These are phyloP conservation scores for Eutypa lata DNA, from an alignment of 2,329 filamentous ascomycete species.

Conservation along the genomic window DNA sequence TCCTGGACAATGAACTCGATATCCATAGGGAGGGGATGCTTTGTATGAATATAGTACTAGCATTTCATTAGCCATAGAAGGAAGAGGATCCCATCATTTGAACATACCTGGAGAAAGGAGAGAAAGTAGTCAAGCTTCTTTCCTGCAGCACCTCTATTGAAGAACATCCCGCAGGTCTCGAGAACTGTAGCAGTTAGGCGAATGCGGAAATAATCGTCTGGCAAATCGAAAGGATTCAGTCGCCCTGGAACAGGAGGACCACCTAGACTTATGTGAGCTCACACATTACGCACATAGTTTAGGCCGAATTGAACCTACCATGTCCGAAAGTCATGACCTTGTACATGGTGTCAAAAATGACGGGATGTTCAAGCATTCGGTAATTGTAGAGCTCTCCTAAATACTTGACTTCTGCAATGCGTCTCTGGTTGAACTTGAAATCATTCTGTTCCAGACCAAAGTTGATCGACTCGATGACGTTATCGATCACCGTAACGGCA, in stretches of 20 bases:
- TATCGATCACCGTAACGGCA: constrained; percentile 87
- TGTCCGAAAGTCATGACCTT: constrained; percentile 92
- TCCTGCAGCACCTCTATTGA: constrained; percentile 86
- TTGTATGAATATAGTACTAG: constrained; percentile 88
- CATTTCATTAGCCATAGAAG: constrained; percentile 11
- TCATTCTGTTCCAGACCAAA: constrained; percentile 93
- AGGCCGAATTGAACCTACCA: constrained; percentile 39
- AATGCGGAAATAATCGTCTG: constrained; percentile 95
- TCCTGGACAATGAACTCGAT: constrained; percentile 96
- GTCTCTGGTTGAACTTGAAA: constrained; percentile 94
- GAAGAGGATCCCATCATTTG: constrained; percentile 3
- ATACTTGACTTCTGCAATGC: constrained; percentile 94
- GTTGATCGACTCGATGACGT: constrained; percentile 81
- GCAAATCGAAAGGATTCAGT: constrained; percentile 75
- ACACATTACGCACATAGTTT: not conserved
- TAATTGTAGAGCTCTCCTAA: constrained; percentile 97
- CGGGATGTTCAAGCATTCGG: constrained; percentile 89
- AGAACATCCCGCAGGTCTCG: constrained; percentile 95
- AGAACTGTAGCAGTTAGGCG: constrained; percentile 84
- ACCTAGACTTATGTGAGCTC: constrained; percentile 38
- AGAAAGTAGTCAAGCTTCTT: constrained; percentile 98
- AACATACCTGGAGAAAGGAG: constrained; percentile 78
- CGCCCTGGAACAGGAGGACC: constrained; percentile 79
- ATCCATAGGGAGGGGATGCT: constrained; percentile 89
- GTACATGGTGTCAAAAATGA: constrained; percentile 94